phyloP scores from a whole-genome alignment of 1,139 yeast genomes.

The Diutina neorugosa region DNA sequence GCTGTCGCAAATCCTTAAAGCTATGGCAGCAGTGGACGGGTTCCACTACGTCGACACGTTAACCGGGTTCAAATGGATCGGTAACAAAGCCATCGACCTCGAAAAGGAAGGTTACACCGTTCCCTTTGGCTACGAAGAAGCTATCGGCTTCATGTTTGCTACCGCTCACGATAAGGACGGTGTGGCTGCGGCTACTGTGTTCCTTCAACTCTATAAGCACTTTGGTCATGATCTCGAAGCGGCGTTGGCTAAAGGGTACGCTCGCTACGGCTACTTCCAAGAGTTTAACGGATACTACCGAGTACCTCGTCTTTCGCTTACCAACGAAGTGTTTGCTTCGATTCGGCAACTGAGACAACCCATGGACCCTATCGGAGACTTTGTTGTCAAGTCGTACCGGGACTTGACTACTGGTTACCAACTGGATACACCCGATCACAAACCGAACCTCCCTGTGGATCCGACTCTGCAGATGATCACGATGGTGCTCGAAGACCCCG shows the following conservation, averaged over 20 bases:
- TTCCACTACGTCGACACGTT: conserved; percentile 68
- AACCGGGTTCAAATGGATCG: conserved; percentile 97
- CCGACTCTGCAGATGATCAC: conserved; percentile 80
- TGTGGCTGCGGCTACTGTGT: conserved; percentile 67
- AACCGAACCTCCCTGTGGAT: conserved; percentile 62
- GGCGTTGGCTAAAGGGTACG: conserved; percentile 46
- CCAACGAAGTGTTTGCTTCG: conserved; percentile 35
- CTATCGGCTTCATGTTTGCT: conserved; percentile 87
- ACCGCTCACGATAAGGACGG: conserved; percentile 94
- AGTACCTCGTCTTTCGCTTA: conserved; percentile 43
- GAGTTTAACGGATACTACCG: conserved; percentile 82
- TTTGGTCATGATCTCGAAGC: conserved; percentile 23
- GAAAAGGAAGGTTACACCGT: conserved; percentile 53
- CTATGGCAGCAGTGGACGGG: conserved; percentile 53
- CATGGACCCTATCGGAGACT: conserved; percentile 40
- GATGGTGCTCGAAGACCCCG: conserved; percentile 23
- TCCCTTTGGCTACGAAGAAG: conserved; percentile 92
- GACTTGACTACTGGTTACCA: conserved; percentile 81
- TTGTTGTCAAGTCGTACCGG: conserved; percentile 54
- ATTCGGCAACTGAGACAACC: conserved; percentile 31
- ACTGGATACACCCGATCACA: conserved; percentile 43
- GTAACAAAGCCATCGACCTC: conserved; percentile 71
- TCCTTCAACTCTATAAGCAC: conserved; percentile 54
- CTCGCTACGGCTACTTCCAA: conserved; percentile 65
- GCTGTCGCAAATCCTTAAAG: conserved; percentile 68